Evolutionary conservation across 257 asterid genomes (phyloP).

Genomic region (Penstemon newberryi): DNA sequence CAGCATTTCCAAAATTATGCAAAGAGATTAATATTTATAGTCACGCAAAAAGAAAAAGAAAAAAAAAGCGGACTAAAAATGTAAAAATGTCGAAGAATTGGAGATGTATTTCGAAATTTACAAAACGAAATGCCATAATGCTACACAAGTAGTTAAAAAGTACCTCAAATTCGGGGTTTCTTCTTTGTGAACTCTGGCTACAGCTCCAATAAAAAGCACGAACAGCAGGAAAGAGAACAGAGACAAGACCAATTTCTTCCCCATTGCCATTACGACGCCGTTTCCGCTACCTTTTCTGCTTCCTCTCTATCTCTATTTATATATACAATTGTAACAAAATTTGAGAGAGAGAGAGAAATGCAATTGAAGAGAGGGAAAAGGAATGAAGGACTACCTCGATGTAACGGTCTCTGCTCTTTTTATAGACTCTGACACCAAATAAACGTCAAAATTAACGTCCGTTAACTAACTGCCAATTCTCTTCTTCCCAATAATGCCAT

Average conservation of each 20-base stretch:
- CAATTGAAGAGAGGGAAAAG: conserved; percentile 31
- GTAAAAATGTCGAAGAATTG: too few species aligned
- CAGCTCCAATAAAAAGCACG: conserved; percentile 44
- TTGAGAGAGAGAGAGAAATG: conserved; percentile 18
- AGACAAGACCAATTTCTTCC: conserved; percentile 39
- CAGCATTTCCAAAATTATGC: too few species aligned
- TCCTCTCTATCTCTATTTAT: conserved; percentile 18
- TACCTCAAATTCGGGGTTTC: conserved; percentile 45
- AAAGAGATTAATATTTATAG: too few species aligned
- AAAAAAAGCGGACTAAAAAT: too few species aligned
- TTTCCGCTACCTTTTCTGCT: background rate
- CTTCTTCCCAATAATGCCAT: too few species aligned
- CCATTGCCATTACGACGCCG: conserved; percentile 31
- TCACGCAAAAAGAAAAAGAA: too few species aligned
- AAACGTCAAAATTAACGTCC: conserved; percentile 54
- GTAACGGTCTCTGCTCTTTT: conserved; percentile 54
- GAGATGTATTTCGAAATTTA: too few species aligned
- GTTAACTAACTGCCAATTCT: conserved; percentile 34
- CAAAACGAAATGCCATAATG: too few species aligned
- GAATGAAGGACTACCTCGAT: conserved; percentile 41
- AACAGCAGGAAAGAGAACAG: conserved; percentile 45
- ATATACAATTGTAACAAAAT: conserved; percentile 13
- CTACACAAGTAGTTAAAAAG: background rate
- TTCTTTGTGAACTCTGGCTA: conserved; percentile 36
- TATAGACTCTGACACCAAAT: conserved; percentile 41